A percentile compares a stretch with the other conserved stretches of the same genome.
phyloP scores from a whole-genome alignment of 306 rosid genomes.

The Trichosanthes cucumerina region DNA sequence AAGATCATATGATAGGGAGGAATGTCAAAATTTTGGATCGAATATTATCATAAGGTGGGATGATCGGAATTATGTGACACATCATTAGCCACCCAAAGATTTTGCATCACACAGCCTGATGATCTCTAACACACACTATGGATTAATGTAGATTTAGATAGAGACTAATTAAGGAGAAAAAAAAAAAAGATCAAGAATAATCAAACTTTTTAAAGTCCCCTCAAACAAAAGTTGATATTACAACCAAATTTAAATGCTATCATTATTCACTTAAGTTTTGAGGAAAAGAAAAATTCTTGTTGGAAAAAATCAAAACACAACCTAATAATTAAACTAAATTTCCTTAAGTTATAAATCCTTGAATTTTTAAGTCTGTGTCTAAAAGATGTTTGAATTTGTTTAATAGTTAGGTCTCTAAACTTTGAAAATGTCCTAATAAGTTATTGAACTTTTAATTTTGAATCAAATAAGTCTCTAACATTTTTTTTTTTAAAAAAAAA shows the following conservation, averaged over 20 bases:
- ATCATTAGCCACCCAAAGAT: background rate
- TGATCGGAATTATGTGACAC: background rate
- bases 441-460: too few species aligned
- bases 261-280: background rate
- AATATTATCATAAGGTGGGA: background rate
- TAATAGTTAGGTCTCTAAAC: too few species aligned
- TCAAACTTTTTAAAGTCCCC: background rate
- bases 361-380: too few species aligned
- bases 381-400: too few species aligned
- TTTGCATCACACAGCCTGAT: background rate
- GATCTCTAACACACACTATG: background rate
- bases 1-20: background rate
- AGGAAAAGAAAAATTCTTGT: background rate
- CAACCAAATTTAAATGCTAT: background rate
- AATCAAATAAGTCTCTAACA: too few species aligned
- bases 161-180: background rate
- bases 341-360: background rate
- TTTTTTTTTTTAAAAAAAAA: too few species aligned
- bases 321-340: background rate
- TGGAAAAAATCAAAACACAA: background rate
- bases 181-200: background rate
- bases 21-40: background rate
- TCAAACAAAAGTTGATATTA: background rate
- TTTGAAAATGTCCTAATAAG: too few species aligned
- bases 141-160: background rate